phyloP scores from a whole-genome alignment of 2,329 filamentous ascomycete genomes.

The Stachybotrys elegans region DNA sequence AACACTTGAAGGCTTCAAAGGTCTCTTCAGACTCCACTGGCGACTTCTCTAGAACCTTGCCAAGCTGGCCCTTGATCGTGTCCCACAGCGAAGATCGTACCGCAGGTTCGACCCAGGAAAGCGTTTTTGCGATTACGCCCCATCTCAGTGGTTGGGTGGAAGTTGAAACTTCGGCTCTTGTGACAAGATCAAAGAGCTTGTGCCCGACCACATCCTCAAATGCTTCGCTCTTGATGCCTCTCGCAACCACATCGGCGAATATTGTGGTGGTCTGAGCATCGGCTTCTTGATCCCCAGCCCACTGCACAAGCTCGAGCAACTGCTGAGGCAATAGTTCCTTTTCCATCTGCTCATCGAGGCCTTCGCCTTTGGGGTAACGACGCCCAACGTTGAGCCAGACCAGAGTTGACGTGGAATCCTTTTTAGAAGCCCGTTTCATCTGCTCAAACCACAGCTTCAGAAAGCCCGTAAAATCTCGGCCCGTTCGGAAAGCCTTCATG shows the following conservation, averaged over 20 bases:
- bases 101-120: conserved; percentile 27
- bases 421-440: conserved; percentile 28
- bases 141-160: conserved; percentile 31
- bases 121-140: conserved; percentile 30
- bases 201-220: conserved; percentile 36
- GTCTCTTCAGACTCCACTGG: conserved; percentile 27
- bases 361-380: conserved; percentile 11
- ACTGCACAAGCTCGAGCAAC: conserved; percentile 36
- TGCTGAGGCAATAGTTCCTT: conserved; percentile 40
- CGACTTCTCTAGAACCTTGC: conserved; percentile 25
- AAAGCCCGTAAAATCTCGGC: conserved; percentile 39
- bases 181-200: conserved; percentile 30
- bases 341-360: conserved; percentile 27
- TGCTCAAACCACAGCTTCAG: conserved; percentile 42
- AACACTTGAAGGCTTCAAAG: conserved; percentile 36
- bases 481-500: conserved; percentile 37
- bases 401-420: conserved; percentile 18
- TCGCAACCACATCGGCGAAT: conserved; percentile 36
- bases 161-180: conserved; percentile 22
- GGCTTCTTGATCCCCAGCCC: conserved; percentile 29
- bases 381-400: conserved; percentile 27
- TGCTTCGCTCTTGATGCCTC: conserved; percentile 35
- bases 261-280: conserved; percentile 30
- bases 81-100: conserved; percentile 27
- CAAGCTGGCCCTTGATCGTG: conserved; percentile 23